phyloP scores from a whole-genome alignment of 768 basidiomycete species.

The Hypholoma sublateritium region DNA sequence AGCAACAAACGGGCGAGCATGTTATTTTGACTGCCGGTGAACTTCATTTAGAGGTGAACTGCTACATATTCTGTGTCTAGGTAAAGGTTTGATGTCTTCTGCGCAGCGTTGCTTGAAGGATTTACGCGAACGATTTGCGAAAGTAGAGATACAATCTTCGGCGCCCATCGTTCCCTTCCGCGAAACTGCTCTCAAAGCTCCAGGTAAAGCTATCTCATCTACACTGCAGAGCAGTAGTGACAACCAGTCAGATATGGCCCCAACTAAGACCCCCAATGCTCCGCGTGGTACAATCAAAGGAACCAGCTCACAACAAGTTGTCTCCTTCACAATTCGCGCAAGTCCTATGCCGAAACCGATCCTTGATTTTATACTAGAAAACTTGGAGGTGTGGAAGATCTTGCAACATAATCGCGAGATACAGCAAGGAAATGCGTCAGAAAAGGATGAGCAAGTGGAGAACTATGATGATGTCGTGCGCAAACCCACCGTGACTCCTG shows the following conservation, averaged over 20 bases:
- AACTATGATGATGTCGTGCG: constrained; percentile 58
- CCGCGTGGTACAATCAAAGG: constrained; percentile 79
- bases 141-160: constrained; percentile 89
- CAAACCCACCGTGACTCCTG: constrained; percentile 63
- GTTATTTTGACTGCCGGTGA: constrained; percentile 97
- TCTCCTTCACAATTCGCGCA: constrained; percentile 84
- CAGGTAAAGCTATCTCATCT: constrained; percentile 45
- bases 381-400: constrained; percentile 61
- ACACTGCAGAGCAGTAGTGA: neutral
- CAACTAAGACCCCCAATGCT: constrained; percentile 70
- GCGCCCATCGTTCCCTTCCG: constrained; percentile 97
- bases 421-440: constrained; percentile 24
- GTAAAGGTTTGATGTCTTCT: too few species aligned
- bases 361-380: constrained; percentile 75
- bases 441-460: constrained; percentile 40
- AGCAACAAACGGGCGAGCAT: constrained; percentile 96
- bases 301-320: constrained; percentile 62
- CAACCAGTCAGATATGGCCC: constrained; percentile 71
- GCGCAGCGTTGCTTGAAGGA: constrained; percentile 93
- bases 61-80: neutral
- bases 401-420: constrained; percentile 50
- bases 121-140: constrained; percentile 92
- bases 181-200: constrained; percentile 84
- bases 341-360: constrained; percentile 72
- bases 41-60: constrained; percentile 84